Evolutionary conservation across 495 filamentous ascomycete genomes (phyloP), one percentile per base, ranked within the genome.

Genomic region (Aspergillus taichungensis): DNA sequence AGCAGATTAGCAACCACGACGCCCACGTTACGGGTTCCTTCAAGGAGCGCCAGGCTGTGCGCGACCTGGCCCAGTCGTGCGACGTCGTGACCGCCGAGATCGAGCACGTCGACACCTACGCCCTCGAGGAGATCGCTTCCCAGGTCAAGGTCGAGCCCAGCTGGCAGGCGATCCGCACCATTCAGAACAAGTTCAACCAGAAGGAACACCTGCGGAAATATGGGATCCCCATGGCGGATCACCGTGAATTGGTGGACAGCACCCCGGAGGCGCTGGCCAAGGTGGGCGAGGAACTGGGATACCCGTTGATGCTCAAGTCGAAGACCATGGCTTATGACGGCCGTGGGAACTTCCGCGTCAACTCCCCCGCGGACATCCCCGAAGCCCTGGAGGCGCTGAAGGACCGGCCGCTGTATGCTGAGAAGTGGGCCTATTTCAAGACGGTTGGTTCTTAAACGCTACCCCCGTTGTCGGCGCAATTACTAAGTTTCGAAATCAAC

Each of bases 81-180:
- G 88, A 95, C 59, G 77, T 95, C 10, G 64, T 98, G 29, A 96
- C 94, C 6, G 84, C 92, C n/a, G 92, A 98, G 62, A 97, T 97
- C 51, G 92, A 98, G 67, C 92, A 98, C 70, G 89, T 98, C 44
- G 82, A 98, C 54, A 95, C 91, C 35, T 69, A 88, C 39, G 85
- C 89, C n/a, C 74, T 97, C 29, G 87, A 95, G 61, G 84, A 94
- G 47, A 76, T 95, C 35, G 78, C 81, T 10, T 68, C 84, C 34
- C 61, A 75, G 43, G 66, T 72, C 33, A 64, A 66, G 30, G 75
- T 94, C n/a, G 84, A 95, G 57, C 92, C 92, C 13, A 85, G 80
- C 45, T 95, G 87, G 87, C 76, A 76, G 65, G 94, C 92, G 7
- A 80, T 97, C 45, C 80, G 87, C 13, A 83, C 81, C 24, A 96